phyloP scores from a whole-genome alignment of 2,329 filamentous ascomycete genomes.

The Monilinia fructicola region DNA sequence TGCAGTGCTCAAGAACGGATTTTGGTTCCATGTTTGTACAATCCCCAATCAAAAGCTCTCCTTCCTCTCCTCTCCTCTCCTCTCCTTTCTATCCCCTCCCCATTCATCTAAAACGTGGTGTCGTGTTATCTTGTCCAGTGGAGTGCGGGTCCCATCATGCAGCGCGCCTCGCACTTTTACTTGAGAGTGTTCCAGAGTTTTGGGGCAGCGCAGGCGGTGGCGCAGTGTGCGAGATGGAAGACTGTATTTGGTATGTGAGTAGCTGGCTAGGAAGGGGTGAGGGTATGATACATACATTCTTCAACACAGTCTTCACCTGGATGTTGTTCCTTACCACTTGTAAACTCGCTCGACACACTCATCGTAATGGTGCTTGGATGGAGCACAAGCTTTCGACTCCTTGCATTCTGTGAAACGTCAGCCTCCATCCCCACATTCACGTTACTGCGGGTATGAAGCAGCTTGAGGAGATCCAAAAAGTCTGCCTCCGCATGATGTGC shows the following conservation, averaged over 20 bases:
- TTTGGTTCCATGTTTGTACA: constrained; percentile 35
- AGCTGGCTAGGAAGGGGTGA: not conserved
- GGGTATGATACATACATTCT: constrained; percentile 76
- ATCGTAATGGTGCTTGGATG: constrained; percentile 95
- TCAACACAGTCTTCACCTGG: constrained; percentile 95
- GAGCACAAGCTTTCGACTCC: constrained; percentile 79
- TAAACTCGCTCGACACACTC: constrained; percentile 95
- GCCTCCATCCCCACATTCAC: constrained; percentile 15
- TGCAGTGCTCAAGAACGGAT: constrained; percentile 37
- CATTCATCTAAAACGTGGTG: constrained; percentile 25
- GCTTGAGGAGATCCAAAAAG: not conserved
- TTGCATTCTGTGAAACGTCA: constrained; percentile 69
- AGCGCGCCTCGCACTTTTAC: constrained; percentile 53
- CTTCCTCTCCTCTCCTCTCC: constrained; percentile 11
- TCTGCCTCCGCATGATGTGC: not conserved
- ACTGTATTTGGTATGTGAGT: constrained; percentile 55
- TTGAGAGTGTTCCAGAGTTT: constrained; percentile 93
- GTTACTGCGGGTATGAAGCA: not conserved
- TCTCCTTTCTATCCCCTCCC: constrained; percentile 25
- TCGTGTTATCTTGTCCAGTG: constrained; percentile 16
- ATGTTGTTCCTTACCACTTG: constrained; percentile 59
- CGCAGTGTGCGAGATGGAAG: constrained; percentile 98
- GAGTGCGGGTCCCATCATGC: constrained; percentile 24
- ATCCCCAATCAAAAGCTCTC: constrained; percentile 20
- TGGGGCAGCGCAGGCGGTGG: constrained; percentile 86